Conservation (phyloP, 2,329 filamentous ascomycete species). For the Penicillium thymicola region DNA sequence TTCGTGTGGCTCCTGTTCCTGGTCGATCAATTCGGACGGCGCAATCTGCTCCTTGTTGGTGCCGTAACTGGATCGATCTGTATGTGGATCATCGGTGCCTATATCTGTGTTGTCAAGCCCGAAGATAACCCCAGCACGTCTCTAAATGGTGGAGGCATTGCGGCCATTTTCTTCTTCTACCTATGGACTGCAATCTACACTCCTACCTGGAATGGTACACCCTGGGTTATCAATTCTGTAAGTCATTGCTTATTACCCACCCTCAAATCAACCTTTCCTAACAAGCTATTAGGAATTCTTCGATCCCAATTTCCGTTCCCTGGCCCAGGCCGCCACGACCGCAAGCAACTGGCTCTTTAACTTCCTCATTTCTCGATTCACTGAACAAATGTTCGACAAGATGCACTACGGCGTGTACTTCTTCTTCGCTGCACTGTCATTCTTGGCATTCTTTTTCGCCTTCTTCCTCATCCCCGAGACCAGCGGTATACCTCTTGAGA, state of each 20-base stretch:
- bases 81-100: conserved; percentile 35
- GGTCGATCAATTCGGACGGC: conserved; percentile 61
- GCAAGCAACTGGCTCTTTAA: conserved; percentile 38
- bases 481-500: conserved; percentile 62
- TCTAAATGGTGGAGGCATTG: conserved; percentile 34
- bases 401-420: conserved; percentile 64
- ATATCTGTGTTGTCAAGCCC: conserved; percentile 34
- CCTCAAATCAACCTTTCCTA: background rate
- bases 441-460: conserved; percentile 57
- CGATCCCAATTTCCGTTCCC: conserved; percentile 63
- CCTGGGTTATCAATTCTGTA: conserved; percentile 68
- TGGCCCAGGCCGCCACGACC: conserved; percentile 67
- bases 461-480: conserved; percentile 65
- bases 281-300: conserved; percentile 58
- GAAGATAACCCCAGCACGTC: conserved; percentile 23
- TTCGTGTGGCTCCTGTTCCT: conserved; percentile 66
- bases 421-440: conserved; percentile 64
- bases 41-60: conserved; percentile 63
- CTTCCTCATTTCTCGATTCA: conserved; percentile 37
- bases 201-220: conserved; percentile 68
- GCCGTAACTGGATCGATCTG: conserved; percentile 53
- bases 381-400: conserved; percentile 40
- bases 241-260: background rate
- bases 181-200: conserved; percentile 72
- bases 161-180: conserved; percentile 64